Evolutionary conservation across 1,139 yeast genomes (phyloP).

Genomic region (Hyphopichia buzzinii): DNA sequence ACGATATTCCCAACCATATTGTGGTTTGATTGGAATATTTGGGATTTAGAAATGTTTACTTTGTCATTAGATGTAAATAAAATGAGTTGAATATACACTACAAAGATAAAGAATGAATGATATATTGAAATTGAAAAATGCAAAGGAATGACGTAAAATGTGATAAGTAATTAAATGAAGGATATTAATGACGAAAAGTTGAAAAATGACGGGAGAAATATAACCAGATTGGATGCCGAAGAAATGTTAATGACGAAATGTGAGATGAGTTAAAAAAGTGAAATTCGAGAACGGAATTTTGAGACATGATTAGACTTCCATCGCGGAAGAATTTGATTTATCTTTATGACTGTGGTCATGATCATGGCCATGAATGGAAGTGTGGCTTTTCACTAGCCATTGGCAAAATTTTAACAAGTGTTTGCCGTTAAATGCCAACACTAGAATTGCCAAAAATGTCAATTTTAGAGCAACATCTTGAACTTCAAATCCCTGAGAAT

Average conservation of each 20-base stretch:
- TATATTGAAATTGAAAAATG: background rate
- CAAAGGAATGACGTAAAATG: background rate
- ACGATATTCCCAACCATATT: constrained; percentile 43
- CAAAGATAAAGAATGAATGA: background rate
- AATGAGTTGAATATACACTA: constrained; percentile 7
- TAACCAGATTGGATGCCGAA: no score
- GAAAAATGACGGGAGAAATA: no score
- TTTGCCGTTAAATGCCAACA: background rate
- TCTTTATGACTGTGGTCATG: no score
- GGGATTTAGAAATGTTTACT: constrained; percentile 44
- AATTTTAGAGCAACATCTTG: constrained; percentile 1
- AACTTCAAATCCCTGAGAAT: background rate
- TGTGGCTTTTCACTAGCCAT: background rate
- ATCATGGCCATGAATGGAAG: no score
- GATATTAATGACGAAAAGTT: no score
- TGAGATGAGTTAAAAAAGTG: no score
- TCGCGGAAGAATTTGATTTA: no score
- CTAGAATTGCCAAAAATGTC: background rate
- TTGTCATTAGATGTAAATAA: constrained; percentile 12
- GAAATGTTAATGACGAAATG: no score
- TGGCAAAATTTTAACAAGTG: background rate
- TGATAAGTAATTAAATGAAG: no score
- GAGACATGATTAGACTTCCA: no score
- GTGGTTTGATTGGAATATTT: constrained; percentile 52
- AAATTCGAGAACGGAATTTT: no score